A percentile compares a stretch with the other conserved stretches of the same genome.
phyloP scores from a whole-genome alignment of 2,329 filamentous ascomycete genomes.

The Ascochyta lentis region DNA sequence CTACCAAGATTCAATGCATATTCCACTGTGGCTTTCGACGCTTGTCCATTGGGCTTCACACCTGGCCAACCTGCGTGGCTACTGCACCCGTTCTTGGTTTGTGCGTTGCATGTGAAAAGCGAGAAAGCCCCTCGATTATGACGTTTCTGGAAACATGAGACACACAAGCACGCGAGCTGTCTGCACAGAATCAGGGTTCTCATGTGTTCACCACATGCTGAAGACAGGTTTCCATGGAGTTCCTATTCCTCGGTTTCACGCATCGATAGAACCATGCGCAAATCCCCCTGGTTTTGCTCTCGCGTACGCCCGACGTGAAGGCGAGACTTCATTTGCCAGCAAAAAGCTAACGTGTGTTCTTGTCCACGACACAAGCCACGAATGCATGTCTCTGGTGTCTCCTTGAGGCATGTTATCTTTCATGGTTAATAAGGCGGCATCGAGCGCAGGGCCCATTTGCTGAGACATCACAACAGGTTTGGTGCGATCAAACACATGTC shows the following conservation, averaged over 20 bases:
- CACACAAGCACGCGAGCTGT: constrained; percentile 13
- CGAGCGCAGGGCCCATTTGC: background rate
- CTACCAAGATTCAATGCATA: constrained; percentile 1
- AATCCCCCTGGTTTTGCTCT: constrained; percentile 5
- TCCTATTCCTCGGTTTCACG: background rate
- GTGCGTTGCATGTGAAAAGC: constrained; percentile 14
- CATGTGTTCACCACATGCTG: background rate
- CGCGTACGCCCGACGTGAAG: background rate
- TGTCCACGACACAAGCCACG: background rate
- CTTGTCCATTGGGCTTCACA: constrained; percentile 6
- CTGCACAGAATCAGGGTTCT: constrained; percentile 6
- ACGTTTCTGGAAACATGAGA: background rate
- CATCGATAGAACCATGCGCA: constrained; percentile 7
- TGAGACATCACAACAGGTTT: background rate
- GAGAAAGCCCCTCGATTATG: constrained; percentile 1
- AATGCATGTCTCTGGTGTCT: too few species aligned
- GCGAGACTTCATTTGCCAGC: background rate
- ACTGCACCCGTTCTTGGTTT: constrained; percentile 5
- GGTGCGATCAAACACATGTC: background rate
- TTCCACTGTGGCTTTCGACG: constrained; percentile 5
- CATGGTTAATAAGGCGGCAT: background rate
- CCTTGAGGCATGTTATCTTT: background rate
- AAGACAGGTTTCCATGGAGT: constrained; percentile 1
- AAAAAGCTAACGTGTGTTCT: background rate
- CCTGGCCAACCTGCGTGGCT: constrained; percentile 2